Conservation (phyloP, 2,329 filamentous ascomycete species). For the Aspergillus tubingensis region DNA sequence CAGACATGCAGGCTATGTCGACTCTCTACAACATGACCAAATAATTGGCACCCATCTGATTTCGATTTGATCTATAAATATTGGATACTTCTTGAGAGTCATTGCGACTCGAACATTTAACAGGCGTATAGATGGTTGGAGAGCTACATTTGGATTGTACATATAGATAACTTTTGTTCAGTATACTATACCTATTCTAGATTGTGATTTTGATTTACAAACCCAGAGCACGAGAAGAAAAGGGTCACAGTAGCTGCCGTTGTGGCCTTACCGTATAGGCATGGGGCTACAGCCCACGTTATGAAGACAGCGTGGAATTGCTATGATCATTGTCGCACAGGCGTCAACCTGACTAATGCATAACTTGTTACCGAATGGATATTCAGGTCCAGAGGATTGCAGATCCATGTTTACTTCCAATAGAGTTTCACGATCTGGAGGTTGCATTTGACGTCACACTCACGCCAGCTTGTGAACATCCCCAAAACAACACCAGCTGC, state of each 20-base stretch:
- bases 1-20: background rate
- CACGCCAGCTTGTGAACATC: background rate
- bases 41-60: background rate
- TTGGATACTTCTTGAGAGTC: background rate
- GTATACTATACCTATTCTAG: background rate
- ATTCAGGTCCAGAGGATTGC: no score
- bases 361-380: no score
- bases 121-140: slow-evolving; percentile 3
- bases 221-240: no score
- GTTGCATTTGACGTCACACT: background rate
- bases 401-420: no score
- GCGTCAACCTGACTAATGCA: no score
- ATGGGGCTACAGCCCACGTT: no score
- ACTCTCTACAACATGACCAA: background rate
- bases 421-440: no score
- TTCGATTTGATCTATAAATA: background rate
- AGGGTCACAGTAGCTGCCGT: no score
- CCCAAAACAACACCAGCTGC: background rate
- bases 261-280: no score
- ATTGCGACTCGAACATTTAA: background rate
- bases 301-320: no score
- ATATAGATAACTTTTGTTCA: background rate
- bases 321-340: no score
- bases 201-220: background rate
- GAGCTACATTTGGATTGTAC: background rate